Base-by-base conservation (phyloP, 2,329 filamentous ascomycete genomes). In the Fusarium verrucosum region DNA sequence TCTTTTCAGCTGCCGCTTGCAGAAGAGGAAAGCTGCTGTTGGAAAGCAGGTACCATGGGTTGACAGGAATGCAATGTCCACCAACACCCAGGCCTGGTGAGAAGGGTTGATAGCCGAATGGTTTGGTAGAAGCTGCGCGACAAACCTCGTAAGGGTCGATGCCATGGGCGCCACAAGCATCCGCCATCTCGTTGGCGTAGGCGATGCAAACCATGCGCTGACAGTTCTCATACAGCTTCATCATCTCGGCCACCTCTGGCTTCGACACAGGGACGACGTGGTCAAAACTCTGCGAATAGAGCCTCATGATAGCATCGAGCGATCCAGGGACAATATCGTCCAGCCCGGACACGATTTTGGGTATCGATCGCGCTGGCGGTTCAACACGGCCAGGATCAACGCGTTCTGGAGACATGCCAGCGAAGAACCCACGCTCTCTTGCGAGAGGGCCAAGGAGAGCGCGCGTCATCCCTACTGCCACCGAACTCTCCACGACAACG, bases 141-240 rank as follows among this genome's bases (percentile, higher is more conserved):
- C 77, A 80, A 16, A 86, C 83, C 67, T 86, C 83, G 43, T 78
- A 82, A 1, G 81, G 78, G 56, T 85, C 78, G 42, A 86, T 83
- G 22, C 69, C 75, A 42, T 81, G 77, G 1, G 72, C 58, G 9
- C 71, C 50, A 50, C 82, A 85, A 8, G 83, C 83, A 62, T 85
- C 82, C 2, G 83, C 82, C 81, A 86, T 85, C 60, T 86, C 83
- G 63, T 85, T 85, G 53, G 79, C 82, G 53, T 82, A 86, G 1
- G 83, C 82, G 30, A 85, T 83, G 66, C 78, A 78, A 13, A 86
- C 74, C 80, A 84, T 85, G 3, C 83, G 77, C 68, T 85, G 82
- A 67, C 84, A 86, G 68, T 86, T 86, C 58, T 86, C 83, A 66
- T 85, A 86, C 13, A 86, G 73, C 72, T 86, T 86, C 61, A 80